A percentile compares a stretch with the other conserved stretches of the same genome.
These are phyloP conservation scores for Macrolepiota fuliginosa DNA, from an alignment of 768 basidiomycete genomes.

Conservation along the genomic window DNA sequence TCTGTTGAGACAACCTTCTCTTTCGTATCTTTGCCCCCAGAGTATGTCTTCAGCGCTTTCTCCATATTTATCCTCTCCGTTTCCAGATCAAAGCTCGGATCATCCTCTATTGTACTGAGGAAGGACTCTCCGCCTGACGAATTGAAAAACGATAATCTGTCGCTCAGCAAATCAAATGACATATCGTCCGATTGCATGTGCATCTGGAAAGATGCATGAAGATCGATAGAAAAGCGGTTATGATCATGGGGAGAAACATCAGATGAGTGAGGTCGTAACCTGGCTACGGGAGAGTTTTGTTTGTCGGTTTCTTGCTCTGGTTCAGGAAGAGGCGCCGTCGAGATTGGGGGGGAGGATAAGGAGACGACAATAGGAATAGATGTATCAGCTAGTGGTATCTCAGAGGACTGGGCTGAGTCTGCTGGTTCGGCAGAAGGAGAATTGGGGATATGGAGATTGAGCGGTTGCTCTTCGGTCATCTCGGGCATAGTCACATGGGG, in stretches of 20 bases:
- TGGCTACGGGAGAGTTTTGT: constrained; percentile 17
- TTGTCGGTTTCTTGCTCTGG: constrained; percentile 1
- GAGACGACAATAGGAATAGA: constrained; percentile 22
- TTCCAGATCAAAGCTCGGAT: constrained; percentile 39
- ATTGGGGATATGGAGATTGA: background rate
- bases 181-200: constrained; percentile 43
- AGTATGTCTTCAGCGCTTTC: background rate
- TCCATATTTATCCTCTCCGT: constrained; percentile 7
- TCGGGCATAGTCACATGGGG: background rate
- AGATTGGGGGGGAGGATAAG: constrained; percentile 15
- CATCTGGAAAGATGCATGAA: constrained; percentile 45
- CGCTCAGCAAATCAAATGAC: constrained; percentile 51
- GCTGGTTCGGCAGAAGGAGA: constrained; percentile 17
- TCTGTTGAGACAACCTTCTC: background rate
- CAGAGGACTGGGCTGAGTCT: constrained; percentile 21
- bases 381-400: constrained; percentile 22
- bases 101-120: constrained; percentile 33
- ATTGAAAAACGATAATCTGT: constrained; percentile 46
- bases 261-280: constrained; percentile 25
- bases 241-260: constrained; percentile 20
- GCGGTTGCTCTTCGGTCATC: background rate
- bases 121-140: constrained; percentile 32
- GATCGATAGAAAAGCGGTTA: constrained; percentile 42
- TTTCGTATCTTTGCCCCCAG: background rate
- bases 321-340: constrained; percentile 8